A percentile compares a stretch with the other conserved stretches of the same genome.
Conservation (phyloP, 805 yeast genomes). For the Barnettozyma vustinii region DNA sequence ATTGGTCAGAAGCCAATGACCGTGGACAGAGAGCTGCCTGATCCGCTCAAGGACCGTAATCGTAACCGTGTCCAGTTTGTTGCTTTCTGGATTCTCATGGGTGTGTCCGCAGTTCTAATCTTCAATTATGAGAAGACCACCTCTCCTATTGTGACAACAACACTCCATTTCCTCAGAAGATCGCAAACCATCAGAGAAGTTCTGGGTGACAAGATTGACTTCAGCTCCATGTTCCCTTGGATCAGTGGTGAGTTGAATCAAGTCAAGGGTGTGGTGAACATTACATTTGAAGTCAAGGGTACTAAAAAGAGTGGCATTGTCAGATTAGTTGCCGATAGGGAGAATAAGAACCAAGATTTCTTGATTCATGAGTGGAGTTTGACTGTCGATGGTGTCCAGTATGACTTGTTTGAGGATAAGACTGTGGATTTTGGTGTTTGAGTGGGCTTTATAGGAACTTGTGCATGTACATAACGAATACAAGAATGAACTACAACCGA, state of each 20-base stretch:
- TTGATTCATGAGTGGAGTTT: constrained; percentile 60
- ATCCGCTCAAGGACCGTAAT: constrained; percentile 54
- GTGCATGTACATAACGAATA: not conserved
- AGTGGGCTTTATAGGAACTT: not conserved
- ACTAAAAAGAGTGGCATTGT: constrained; percentile 50
- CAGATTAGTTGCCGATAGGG: constrained; percentile 66
- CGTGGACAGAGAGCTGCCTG: constrained; percentile 76
- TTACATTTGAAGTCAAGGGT: constrained; percentile 68
- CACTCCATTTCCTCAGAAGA: constrained; percentile 80
- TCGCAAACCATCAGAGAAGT: constrained; percentile 54
- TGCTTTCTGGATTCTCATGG: constrained; percentile 49
- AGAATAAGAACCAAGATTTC: constrained; percentile 51
- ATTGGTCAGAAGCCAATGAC: constrained; percentile 18
- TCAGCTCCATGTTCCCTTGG: constrained; percentile 81
- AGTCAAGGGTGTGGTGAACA: constrained; percentile 73
- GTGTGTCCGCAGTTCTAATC: constrained; percentile 53
- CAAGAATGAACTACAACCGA: not conserved
- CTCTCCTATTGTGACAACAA: constrained; percentile 83
- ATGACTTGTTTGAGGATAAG: constrained; percentile 47
- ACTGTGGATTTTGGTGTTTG: constrained; percentile 27
- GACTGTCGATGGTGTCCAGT: constrained; percentile 37
- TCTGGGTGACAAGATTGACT: constrained; percentile 74
- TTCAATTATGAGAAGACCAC: constrained; percentile 91
- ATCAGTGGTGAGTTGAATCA: constrained; percentile 80
- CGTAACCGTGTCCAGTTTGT: constrained; percentile 50